Conservation (phyloP, 768 basidiomycete genomes). For the Tricholoma saponaceum region DNA sequence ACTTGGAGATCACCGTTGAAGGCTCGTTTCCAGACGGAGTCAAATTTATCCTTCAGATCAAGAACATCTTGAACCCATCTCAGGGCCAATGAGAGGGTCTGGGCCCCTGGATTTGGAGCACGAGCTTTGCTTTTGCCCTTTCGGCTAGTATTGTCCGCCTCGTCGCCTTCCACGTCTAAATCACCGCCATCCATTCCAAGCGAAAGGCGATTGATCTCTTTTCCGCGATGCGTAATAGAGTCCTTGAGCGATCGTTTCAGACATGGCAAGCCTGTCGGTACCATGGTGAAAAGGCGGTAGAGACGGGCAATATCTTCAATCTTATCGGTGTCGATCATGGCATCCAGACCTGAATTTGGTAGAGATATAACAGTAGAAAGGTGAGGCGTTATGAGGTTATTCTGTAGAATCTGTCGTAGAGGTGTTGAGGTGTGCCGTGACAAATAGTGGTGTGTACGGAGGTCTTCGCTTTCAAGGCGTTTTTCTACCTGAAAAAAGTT, state of each 20-base stretch:
- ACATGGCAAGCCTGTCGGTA: constrained; percentile 60
- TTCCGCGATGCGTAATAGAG: constrained; percentile 71
- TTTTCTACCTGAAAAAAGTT: constrained; percentile 56
- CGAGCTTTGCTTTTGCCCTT: constrained; percentile 48
- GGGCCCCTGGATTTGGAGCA: constrained; percentile 33
- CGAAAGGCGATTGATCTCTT: constrained; percentile 72
- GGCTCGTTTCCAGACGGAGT: constrained; percentile 63
- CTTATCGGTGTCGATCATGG: constrained; percentile 82
- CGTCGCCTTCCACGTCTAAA: constrained; percentile 31
- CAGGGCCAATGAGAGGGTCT: constrained; percentile 61
- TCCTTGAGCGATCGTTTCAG: constrained; percentile 67
- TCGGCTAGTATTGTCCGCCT: constrained; percentile 32
- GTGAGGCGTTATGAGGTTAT: constrained; percentile 74
- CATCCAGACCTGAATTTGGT: constrained; percentile 79
- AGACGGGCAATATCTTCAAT: constrained; percentile 73
- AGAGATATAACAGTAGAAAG: constrained; percentile 71
- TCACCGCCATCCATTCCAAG: constrained; percentile 34
- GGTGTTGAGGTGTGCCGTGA: constrained; percentile 66
- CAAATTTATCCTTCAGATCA: constrained; percentile 89
- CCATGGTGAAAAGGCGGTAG: constrained; percentile 68
- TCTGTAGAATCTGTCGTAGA: constrained; percentile 72
- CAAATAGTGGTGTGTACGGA: constrained; percentile 83
- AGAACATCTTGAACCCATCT: constrained; percentile 94
- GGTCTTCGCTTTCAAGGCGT: constrained; percentile 79
- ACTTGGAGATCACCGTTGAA: constrained; percentile 73